These are phyloP conservation scores for Wickerhamiella domercqiae DNA, from an alignment of 805 yeast species.

Conservation along the genomic window DNA sequence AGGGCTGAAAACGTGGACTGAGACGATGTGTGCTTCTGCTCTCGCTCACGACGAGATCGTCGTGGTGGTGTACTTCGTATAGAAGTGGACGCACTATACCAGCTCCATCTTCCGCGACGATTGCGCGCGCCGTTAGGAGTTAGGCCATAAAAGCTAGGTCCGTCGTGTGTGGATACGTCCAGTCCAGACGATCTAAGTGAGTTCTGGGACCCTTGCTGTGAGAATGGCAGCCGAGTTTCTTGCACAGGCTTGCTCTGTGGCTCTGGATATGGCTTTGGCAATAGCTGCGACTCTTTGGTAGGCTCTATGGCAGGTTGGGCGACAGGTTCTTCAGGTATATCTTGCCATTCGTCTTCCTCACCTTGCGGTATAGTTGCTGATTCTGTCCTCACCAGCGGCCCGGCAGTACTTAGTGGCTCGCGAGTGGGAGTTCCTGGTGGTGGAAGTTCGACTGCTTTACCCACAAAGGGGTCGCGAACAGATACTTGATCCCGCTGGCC, in stretches of 20 bases:
- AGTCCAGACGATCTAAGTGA: too few relatives aligned
- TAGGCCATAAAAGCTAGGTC: constrained; percentile 9
- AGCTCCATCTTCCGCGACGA: constrained; percentile 1
- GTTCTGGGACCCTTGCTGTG: too few relatives aligned
- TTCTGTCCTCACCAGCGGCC: background rate
- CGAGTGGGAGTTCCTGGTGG: background rate
- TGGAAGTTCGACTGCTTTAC: background rate
- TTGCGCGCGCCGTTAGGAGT: constrained; percentile 6
- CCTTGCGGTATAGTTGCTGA: background rate
- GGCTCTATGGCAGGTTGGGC: constrained; percentile 1
- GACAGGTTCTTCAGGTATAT: constrained; percentile 6
- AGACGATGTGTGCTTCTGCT: too few relatives aligned
- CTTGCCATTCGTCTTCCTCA: constrained; percentile 16
- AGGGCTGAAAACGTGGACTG: background rate
- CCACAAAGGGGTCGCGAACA: background rate
- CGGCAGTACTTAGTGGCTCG: background rate
- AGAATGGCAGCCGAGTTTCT: background rate
- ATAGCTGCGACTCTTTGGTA: background rate
- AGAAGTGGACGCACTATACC: background rate
- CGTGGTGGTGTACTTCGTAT: background rate
- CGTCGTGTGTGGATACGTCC: background rate
- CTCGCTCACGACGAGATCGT: background rate
- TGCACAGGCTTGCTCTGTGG: too few relatives aligned
- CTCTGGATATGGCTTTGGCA: background rate
- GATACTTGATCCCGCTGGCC: background rate